Base-by-base conservation (phyloP, 2,329 filamentous ascomycete species). In the Pseudogymnoascus sp. region DNA sequence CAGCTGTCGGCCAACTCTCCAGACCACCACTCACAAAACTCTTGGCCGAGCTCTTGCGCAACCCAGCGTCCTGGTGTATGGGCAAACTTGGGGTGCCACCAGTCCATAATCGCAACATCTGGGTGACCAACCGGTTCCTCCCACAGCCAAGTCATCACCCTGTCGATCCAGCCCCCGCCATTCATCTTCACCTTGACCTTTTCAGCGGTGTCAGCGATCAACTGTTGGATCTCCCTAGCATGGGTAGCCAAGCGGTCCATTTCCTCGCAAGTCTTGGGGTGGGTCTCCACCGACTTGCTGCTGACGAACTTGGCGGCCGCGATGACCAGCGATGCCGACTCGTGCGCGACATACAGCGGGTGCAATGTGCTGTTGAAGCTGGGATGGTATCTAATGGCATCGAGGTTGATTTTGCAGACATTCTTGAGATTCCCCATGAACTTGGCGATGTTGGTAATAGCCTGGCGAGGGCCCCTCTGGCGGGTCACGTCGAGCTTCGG, bases 131-230 rank as follows among this genome's bases (percentile, higher is more conserved):
- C 33, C 40, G 59, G 59, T 17, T 42, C 59, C 33, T 60, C 59
- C 59, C 31, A 33, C 9, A 62, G 15, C 60, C 38, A 62, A 44
- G 33, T 42, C 61, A 50, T 35, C 10, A 73, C 67, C 44, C 65
- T 70, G 62, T 74, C 73, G 59, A 74, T 73, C 72, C 70, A 74
- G 3, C 72, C 72, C 17, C 72, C 68, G 38, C 74, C 72, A 62
- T 72, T 69, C 35, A 74, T 61, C 2, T 70, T 69, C 11, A 67
- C 65, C 9, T 61, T 61, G 6, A 72, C 65, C 13, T 61, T 63
- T 35, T 63, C 61, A 17, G 61, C 69, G 33, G 63, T 62, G 17
- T 65, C 64, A 3, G 10, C 31, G 10, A 35, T 26, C 21, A 59
- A 10, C 21, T 59, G 9, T 35, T 71, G 70, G 9, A 33, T 59